Evolutionary conservation across 202 grass and related monocot species (phyloP), one percentile per base, ranked within the genome.

Genomic region (Musa balbisiana): DNA sequence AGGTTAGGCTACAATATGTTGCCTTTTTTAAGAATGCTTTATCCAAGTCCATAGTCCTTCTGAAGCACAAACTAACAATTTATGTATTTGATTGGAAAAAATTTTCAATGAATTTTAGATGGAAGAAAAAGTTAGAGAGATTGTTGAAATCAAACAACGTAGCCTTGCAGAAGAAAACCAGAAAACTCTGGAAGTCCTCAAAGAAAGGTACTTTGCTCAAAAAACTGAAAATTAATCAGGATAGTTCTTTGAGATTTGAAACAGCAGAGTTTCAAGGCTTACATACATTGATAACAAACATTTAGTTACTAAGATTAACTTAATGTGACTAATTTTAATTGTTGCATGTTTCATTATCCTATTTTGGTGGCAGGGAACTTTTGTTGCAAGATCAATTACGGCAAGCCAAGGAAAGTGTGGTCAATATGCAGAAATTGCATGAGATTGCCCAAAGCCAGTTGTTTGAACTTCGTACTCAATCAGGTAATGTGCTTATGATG

Each of bases 101-200:
- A 43, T 69, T 67, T 74, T 59, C 55, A 62, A 67, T 80, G 73
- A 78, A 58, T 73, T 65, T 79, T 89, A 98, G 94, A 98, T 98
- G 94, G 94, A 98, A 80, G 94, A 98, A 80, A 98, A 98, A 82
- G 95, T 99, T 11, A 99, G 89, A 75, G 95, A 99, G 78, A 90
- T 99, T 86, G 95, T 99, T 80, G 95, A 99, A 92, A 99, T 99
- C 83, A 99, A 99, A 79, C 95, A 99, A 71, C 91, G 91, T 51
- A 99, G 95, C 82, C 83, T 99, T 83, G 95, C 91, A 55, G 95
- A 99, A 85, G 95, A 99, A 80, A 99, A 86, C 55, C 95, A 99
- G 83, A 99, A 99, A 92, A 99, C 95, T 80, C 89, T 99, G 62
- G 95, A 99, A 79, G 87, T 82, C 69, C 81, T 99, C 27, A 99